Percentiles rank a stretch among this genome's conserved stretches.
phyloP scores from a whole-genome alignment of 208 protist genomes.

The Leishmania turanica region DNA sequence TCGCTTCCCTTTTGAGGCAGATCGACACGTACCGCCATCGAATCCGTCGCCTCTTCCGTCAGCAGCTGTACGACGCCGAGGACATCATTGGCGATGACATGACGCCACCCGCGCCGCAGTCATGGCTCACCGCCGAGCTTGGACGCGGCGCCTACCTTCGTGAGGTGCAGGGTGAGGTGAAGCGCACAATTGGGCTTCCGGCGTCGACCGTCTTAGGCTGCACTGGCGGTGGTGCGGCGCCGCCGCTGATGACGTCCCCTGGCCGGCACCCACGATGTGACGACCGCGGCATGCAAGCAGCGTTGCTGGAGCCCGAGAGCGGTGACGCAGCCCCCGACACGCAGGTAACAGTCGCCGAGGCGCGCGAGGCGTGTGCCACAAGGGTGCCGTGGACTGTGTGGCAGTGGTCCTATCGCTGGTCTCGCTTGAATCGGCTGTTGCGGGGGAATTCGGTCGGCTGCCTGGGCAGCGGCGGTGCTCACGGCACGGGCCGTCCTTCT shows the following conservation, averaged over 20 bases:
- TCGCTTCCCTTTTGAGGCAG: conserved; percentile 60
- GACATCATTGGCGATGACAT: conserved; percentile 69
- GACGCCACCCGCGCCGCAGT: conserved; percentile 6
- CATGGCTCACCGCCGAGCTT: conserved; percentile 26
- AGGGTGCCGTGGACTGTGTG: conserved; percentile 85
- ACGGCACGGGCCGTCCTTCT: neutral
- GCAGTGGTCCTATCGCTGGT: conserved; percentile 88
- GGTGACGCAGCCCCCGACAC: conserved; percentile 22
- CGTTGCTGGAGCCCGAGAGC: conserved; percentile 15
- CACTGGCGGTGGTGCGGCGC: conserved; percentile 1
- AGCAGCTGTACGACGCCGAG: conserved; percentile 89
- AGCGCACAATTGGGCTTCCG: conserved; percentile 49
- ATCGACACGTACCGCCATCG: conserved; percentile 63
- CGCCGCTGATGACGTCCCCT: conserved; percentile 6
- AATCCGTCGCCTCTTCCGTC: conserved; percentile 62
- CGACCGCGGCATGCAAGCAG: neutral
- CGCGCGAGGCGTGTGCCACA: conserved; percentile 48
- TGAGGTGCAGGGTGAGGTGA: conserved; percentile 51
- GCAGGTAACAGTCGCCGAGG: conserved; percentile 46
- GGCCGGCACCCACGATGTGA: neutral
- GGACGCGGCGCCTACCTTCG: conserved; percentile 41
- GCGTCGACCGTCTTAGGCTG: conserved; percentile 13
- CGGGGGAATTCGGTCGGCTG: neutral
- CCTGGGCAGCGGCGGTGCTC: neutral
- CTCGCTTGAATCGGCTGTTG: conserved; percentile 27